Evolutionary conservation across 129 eudicot species (phyloP), one percentile per base, ranked within the genome.

Genomic region (Lactuca saligna): DNA sequence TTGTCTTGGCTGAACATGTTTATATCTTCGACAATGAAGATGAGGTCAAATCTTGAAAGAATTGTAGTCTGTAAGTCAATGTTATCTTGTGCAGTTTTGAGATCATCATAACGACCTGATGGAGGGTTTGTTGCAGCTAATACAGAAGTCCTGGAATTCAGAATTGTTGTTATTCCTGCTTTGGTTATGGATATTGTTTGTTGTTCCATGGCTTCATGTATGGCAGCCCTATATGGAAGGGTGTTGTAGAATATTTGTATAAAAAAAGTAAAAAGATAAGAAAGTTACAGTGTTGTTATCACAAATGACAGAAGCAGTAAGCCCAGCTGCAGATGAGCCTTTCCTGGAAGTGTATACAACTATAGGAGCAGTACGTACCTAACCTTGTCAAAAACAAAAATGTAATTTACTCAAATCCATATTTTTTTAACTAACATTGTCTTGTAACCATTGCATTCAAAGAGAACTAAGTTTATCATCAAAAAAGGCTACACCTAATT

Each of bases 51-150:
- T 79, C 99, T 81, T 57, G 99, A 94, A 59, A 94, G 97, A 82
- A 94, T 94, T 66, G 99, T 94, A 17, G 97, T 94, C 84, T 94
- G 99, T 75, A 94, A 74, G 74, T 94, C 99, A 75, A 94, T 94
- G 85, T 94, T 94, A 75, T 94, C 99, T 81, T 94, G 99, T 25
- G 99, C 99, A 34, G 99, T 94, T 87, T 87, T 94, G 53, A 94
- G 89, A 75, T 94, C 99, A 80, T 94, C 99, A 80, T 94, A 94
- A 63, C 99, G 99, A 39, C 99, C 99, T 12, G 97, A 94, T 49
- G 99, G 99, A 83, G 99, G 99, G 70, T 94, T 94, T 75, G 99
- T 97, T 56, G 99, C 99, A 62, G 99, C 99, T 73, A 94, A 97
- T 59, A 94, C 99, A 29, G 99, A 87, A 44, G 99, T 94, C 68